These are phyloP conservation scores for Ophiocordyceps robertsii DNA, from an alignment of 2,329 filamentous ascomycete genomes.

Conservation along the genomic window DNA sequence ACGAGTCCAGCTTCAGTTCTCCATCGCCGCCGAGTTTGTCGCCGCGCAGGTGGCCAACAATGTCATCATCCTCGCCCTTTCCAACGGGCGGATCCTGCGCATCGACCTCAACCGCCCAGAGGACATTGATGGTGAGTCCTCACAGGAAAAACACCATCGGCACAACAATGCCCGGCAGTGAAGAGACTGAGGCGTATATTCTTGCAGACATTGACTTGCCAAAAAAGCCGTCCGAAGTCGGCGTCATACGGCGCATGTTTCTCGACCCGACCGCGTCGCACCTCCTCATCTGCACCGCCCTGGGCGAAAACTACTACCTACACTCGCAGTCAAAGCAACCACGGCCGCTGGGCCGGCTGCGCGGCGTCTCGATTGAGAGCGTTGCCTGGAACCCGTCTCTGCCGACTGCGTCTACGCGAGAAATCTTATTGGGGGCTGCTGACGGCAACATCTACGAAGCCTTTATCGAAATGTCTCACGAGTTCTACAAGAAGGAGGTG, in stretches of 20 bases:
- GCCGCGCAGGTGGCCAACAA: conserved; percentile 96
- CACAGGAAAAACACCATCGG: not conserved
- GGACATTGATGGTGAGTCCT: conserved; percentile 70
- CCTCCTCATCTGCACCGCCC: conserved; percentile 77
- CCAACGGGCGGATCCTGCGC: conserved; percentile 80
- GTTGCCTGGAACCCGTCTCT: conserved; percentile 91
- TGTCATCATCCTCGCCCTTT: conserved; percentile 82
- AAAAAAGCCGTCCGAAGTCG: conserved; percentile 81
- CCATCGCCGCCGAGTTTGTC: conserved; percentile 88
- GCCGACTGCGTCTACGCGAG: conserved; percentile 84
- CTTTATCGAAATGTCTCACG: conserved; percentile 85
- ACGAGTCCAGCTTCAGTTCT: conserved; percentile 84
- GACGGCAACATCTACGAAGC: conserved; percentile 93
- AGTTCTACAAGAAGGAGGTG: conserved; percentile 92
- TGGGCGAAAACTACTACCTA: conserved; percentile 95
- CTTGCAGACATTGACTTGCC: conserved; percentile 82
- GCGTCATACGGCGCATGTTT: conserved; percentile 90
- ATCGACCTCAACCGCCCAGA: conserved; percentile 90
- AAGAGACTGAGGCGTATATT: not conserved
- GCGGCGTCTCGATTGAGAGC: conserved; percentile 76
- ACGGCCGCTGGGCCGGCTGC: conserved; percentile 66
- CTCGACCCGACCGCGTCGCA: conserved; percentile 95
- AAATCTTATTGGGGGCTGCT: conserved; percentile 83
- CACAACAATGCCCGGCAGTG: not conserved
- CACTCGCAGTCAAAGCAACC: conserved; percentile 89